These are phyloP conservation scores for Choiromyces venosus DNA, from an alignment of 495 filamentous ascomycete genomes.

Conservation along the genomic window DNA sequence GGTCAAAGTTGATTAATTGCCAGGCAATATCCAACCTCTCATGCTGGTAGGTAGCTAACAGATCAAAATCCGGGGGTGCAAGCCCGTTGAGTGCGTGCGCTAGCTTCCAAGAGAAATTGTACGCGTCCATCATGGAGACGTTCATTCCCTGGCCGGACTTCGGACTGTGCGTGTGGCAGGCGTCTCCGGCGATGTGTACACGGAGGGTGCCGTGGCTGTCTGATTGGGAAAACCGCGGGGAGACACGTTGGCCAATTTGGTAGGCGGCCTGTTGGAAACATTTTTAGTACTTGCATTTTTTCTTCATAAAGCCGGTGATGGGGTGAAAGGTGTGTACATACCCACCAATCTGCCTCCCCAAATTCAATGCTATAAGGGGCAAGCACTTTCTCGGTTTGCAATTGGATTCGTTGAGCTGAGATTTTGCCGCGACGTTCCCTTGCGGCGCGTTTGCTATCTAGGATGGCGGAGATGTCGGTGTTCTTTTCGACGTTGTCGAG, in stretches of 20 bases:
- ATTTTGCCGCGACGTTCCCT: constrained; percentile 31
- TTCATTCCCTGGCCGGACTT: constrained; percentile 47
- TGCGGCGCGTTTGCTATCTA: constrained; percentile 34
- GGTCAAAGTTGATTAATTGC: constrained; percentile 43
- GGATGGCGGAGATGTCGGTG: constrained; percentile 35
- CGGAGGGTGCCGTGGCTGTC: constrained; percentile 47
- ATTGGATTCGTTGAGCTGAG: constrained; percentile 56
- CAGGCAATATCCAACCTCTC: constrained; percentile 41
- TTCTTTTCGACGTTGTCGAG: constrained; percentile 9
- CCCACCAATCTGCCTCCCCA: constrained; percentile 54
- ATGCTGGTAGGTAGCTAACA: constrained; percentile 37
- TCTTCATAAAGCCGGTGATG: background rate
- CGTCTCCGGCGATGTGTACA: constrained; percentile 40
- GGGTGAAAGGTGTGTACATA: background rate
- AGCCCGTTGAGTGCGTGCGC: constrained; percentile 34
- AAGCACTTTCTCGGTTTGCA: constrained; percentile 56
- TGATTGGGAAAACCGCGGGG: constrained; percentile 24
- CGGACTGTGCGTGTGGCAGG: constrained; percentile 43
- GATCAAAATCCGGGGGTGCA: constrained; percentile 31
- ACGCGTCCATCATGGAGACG: constrained; percentile 44
- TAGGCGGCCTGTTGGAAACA: constrained; percentile 21
- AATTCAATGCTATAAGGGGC: constrained; percentile 48
- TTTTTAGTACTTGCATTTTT: background rate
- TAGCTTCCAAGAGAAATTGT: constrained; percentile 45
- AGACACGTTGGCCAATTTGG: constrained; percentile 34